Evolutionary conservation across 208 protist genomes (phyloP), one percentile per base, ranked within the genome.

Genomic region (Trypanosoma conorhini): DNA sequence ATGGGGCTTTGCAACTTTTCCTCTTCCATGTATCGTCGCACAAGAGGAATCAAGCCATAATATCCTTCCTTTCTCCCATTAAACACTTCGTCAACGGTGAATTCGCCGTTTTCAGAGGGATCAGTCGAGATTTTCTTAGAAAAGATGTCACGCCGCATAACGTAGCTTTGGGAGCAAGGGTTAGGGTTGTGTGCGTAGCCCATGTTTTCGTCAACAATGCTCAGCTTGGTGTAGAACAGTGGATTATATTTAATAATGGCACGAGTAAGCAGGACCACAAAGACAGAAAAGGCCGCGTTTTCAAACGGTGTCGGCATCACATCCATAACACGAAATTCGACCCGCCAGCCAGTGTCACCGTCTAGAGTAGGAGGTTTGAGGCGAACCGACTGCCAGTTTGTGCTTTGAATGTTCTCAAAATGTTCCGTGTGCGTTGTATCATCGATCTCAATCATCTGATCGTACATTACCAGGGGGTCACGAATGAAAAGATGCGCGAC

Each of bases 391-490:
- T 99, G 97, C 98, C 98, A 99, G 79, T 99, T 99, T 46, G 98
- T 99, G 4, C 93, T 98, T 71, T 99, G 97, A 71, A 99, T 98
- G 78, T 99, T 99, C 77, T 99, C 98, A 88, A 99, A 99, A 74
- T 99, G 98, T 68, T 99, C 98, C 21, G 81, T 92, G 67, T 94
- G 67, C 8, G 88, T 92, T 2, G 61, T 72, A 77, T 99, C 97
- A 70, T 99, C 96, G 56, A 99, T 88, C 69, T 98, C 94, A 67
- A 97, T 90, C 81, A 90, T 93, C 70, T 92, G 79, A 61, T 92
- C 82, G 70, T 97, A 99, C 57, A 99, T 89, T 3, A 99, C 98
- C 0, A 99, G 86, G 28, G 99, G 99, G 85, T 99, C 99, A 24
- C 99, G 93, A 67, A 99, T 98, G 72, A 99, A 99, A 30, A 99